A percentile compares a stretch with the other conserved stretches of the same genome.
These are phyloP conservation scores for Alternaria gansuensis DNA, from an alignment of 2,329 filamentous ascomycete species.

Conservation along the genomic window DNA sequence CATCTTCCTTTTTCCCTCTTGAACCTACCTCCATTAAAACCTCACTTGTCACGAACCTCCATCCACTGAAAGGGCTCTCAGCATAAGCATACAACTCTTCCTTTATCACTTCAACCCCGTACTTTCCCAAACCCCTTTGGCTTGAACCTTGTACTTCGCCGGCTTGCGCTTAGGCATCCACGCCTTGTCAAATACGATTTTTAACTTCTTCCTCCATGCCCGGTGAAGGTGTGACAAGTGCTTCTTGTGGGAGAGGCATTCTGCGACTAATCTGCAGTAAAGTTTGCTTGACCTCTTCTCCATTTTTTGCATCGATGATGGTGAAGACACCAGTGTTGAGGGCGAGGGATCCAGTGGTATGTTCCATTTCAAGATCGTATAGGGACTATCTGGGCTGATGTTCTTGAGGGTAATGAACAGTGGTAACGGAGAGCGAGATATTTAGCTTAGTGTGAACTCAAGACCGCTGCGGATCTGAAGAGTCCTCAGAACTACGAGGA, in stretches of 20 bases:
- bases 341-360: slow-evolving; percentile 53
- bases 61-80: slow-evolving; percentile 38
- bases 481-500: too few species aligned
- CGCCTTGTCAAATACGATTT: slow-evolving; percentile 49
- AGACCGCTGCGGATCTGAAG: too few species aligned
- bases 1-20: not conserved
- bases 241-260: slow-evolving; percentile 50
- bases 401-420: slow-evolving; percentile 53
- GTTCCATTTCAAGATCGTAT: slow-evolving; percentile 54
- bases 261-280: slow-evolving; percentile 49
- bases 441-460: slow-evolving; percentile 43
- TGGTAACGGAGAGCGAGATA: slow-evolving; percentile 41
- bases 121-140: slow-evolving; percentile 46
- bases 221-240: slow-evolving; percentile 50
- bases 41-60: slow-evolving; percentile 39
- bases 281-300: slow-evolving; percentile 41
- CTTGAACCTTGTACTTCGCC: slow-evolving; percentile 50
- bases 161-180: slow-evolving; percentile 51
- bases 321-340: slow-evolving; percentile 52
- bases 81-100: slow-evolving; percentile 40
- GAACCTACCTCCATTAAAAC: slow-evolving; percentile 31
- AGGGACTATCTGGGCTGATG: slow-evolving; percentile 41
- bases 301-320: slow-evolving; percentile 40
- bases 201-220: slow-evolving; percentile 47
- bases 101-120: slow-evolving; percentile 33